Conservation (phyloP, 345 rosid genomes). For the Moringa oleifera region DNA sequence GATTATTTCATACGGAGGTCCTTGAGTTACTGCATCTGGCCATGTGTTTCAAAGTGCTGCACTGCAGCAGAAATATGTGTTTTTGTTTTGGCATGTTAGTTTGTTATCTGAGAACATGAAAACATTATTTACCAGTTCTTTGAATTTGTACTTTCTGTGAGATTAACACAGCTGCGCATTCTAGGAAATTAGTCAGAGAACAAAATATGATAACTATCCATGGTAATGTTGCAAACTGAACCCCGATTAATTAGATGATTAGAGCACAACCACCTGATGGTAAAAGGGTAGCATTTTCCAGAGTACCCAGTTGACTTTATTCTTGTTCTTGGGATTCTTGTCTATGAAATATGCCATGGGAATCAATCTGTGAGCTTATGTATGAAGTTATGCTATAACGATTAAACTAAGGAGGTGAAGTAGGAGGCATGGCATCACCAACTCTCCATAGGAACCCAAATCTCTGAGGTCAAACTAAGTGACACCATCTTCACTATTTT, state of each 20-base stretch:
- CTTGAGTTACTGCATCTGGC: conserved; percentile 1
- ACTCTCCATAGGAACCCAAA: conserved; percentile 11
- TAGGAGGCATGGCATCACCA: conserved; percentile 19
- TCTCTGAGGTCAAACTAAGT: conserved; percentile 26
- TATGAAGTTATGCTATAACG: neutral
- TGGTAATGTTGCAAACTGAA: neutral
- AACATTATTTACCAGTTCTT: neutral
- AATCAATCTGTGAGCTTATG: neutral
- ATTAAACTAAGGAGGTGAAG: conserved; percentile 22
- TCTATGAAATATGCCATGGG: neutral
- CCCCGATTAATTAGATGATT: neutral
- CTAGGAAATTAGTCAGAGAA: neutral
- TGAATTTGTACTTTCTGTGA: neutral
- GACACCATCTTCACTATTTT: conserved; percentile 20
- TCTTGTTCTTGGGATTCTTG: neutral
- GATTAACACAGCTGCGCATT: too few relatives aligned
- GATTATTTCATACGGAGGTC: neutral
- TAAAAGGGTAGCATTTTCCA: neutral
- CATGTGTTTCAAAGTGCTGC: neutral
- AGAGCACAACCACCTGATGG: neutral
- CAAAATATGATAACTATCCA: neutral
- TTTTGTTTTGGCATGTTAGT: neutral
- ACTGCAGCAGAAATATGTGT: neutral
- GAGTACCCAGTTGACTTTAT: conserved; percentile 15
- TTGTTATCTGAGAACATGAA: neutral